Evolutionary conservation across 371 early-diverging fungal genomes (phyloP), one percentile per base, ranked within the genome.

Genomic region (Mucor racemosus): DNA sequence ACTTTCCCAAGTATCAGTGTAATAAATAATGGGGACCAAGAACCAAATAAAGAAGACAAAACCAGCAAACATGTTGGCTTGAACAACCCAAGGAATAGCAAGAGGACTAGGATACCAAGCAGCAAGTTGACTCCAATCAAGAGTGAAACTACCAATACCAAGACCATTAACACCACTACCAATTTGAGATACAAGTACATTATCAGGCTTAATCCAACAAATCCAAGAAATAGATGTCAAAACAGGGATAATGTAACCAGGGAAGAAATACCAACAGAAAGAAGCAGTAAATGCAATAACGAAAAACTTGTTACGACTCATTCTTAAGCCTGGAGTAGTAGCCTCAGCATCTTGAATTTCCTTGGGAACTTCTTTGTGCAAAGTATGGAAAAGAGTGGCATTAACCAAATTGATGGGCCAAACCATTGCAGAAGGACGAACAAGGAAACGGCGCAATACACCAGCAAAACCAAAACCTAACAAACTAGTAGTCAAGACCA

Each of bases 391-490:
- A 9, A 95, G 69, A 3, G 94, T 90, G 31, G 91, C 88, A 62
- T 84, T 84, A 58, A 93, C 87, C 44, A 97, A 74, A 46, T 83
- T 88, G 36, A 85, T 77, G 4, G 95, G 95, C 95, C 95, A 96
- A 26, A 94, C 82, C 95, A 97, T 95, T 81, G 76, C 60, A 7
- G 82, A 65, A 38, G 95, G 95, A 21, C 87, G 82, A 11, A 97
- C 93, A 17, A 95, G 78, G 76, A 87, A 93, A 19, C 87, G 83
- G 42, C 94, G 88, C 48, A 86, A 78, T 5, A 93, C 70, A 44
- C 96, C 97, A 17, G 95, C 92, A 59, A 95, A 84, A 11, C 95
- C 94, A 72, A 91, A 95, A 11, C 97, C 97, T 60, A 94, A 75
- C 56, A 91, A 64, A 74, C 76, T 75, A 17, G 93, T 90, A 0